These are phyloP conservation scores for Neophaeococcomyces mojaviensis DNA, from an alignment of 2,329 filamentous ascomycete genomes.

Conservation along the genomic window DNA sequence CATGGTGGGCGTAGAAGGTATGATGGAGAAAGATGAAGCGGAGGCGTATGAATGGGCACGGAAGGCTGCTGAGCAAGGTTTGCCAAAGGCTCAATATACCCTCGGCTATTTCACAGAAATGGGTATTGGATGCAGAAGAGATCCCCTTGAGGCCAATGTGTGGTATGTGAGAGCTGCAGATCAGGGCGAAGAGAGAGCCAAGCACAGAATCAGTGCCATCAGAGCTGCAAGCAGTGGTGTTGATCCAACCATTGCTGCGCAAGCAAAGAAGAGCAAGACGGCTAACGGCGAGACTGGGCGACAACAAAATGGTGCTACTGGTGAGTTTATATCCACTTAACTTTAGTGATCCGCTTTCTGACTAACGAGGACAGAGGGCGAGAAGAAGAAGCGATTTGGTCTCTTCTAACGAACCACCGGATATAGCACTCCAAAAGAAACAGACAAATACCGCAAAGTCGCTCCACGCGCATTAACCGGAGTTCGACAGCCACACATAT, in stretches of 20 bases:
- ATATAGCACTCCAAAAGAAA: too few relatives aligned
- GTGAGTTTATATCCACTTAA: conserved; percentile 1
- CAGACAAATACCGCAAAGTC: too few relatives aligned
- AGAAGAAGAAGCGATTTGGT: conserved; percentile 26
- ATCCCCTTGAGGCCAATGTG: conserved; percentile 93
- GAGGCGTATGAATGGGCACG: conserved; percentile 96
- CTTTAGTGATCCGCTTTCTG: conserved; percentile 6
- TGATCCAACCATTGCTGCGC: conserved; percentile 26
- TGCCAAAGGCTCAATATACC: conserved; percentile 75
- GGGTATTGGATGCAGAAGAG: conserved; percentile 90
- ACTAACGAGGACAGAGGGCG: conserved; percentile 14
- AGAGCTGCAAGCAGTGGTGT: conserved; percentile 65
- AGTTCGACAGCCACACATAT: neutral
- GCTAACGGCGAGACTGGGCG: conserved; percentile 14
- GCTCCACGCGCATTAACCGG: neutral
- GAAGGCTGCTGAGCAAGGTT: conserved; percentile 76
- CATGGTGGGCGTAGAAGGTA: conserved; percentile 84
- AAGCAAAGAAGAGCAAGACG: conserved; percentile 12
- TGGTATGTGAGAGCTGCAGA: conserved; percentile 98
- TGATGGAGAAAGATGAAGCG: conserved; percentile 88
- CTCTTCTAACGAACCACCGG: conserved; percentile 19
- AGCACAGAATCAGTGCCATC: conserved; percentile 78
- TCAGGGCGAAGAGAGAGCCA: conserved; percentile 81
- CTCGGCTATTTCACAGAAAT: conserved; percentile 97
- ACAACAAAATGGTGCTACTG: conserved; percentile 17